Evolutionary conservation across 2,329 filamentous ascomycete species (phyloP), one percentile per base, ranked within the genome.

Genomic region (Tolypocladium paradoxum): DNA sequence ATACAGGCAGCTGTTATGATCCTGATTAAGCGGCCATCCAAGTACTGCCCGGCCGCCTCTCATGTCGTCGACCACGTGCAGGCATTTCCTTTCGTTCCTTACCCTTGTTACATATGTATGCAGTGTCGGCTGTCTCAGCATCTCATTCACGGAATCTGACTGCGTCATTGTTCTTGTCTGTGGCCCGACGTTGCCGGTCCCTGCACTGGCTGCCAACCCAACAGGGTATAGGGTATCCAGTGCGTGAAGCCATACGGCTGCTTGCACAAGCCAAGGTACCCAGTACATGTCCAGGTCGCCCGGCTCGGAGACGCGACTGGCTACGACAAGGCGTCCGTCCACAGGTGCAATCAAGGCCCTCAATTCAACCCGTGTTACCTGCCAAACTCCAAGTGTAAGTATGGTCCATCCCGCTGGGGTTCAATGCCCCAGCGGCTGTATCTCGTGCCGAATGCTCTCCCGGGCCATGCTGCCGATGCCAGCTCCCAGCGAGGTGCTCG

Each of bases 351-450:
- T 35, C n/a, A 14, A 45, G 33, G n/a, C 24, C 18, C 24, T 52
- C 24, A 46, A 46, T 31, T 47, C 18, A 33, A 14, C 27, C 31
- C n/a, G 27, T 8, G 38, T 52, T 58, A 12, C 54, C 56, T 53
- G 50, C 55, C 50, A 58, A 58, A 58, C 57, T 56, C 56, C 57
- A 46, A 54, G 45, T 55, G 43, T 49, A 54, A 20, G 27, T 31
- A 33, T 27, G 27, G 27, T 47, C n/a, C 27, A 18, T 33, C 5
- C 43, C 27, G 43, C 43, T 20, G 8, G 27, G 27, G 20, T 9
- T 20, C 43, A 47, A 20, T 45, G 43, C 27, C 43, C 43, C 9
- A 9, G 43, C 27, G 18, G 11, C 18, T 20, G 43, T 33, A 20
- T 47, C 7, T 33, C 18, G 6, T 46, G 27, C 43, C 43, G 9